Conservation (phyloP, 805 yeast species). For the Pichia exigua region DNA sequence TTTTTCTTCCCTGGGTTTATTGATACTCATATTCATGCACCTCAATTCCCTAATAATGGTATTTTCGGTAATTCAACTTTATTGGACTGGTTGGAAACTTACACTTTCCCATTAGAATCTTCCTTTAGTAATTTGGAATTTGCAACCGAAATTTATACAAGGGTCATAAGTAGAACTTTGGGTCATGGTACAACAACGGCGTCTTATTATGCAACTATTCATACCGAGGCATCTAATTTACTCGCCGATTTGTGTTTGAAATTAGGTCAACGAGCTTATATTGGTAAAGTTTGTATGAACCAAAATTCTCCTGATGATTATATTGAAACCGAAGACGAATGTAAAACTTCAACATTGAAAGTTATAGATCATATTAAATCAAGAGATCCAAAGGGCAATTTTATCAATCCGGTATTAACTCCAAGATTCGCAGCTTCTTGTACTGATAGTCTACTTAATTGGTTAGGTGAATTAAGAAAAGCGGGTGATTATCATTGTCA, state of each 20-base stretch:
- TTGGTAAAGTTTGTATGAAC: conserved; percentile 95
- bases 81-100: conserved; percentile 79
- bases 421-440: conserved; percentile 95
- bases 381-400: conserved; percentile 44
- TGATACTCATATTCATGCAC: conserved; percentile 80
- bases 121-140: conserved; percentile 44
- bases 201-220: conserved; percentile 85
- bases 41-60: conserved; percentile 76
- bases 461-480: conserved; percentile 54
- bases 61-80: conserved; percentile 80
- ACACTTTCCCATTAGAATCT: conserved; percentile 86
- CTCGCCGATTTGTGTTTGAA: conserved; percentile 64
- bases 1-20: conserved; percentile 81
- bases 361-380: conserved; percentile 49
- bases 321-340: conserved; percentile 45
- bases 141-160: conserved; percentile 58
- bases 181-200: conserved; percentile 86
- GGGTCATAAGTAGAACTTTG: conserved; percentile 64
- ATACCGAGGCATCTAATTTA: conserved; percentile 62
- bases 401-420: conserved; percentile 70
- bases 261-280: conserved; percentile 77
- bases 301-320: conserved; percentile 69
- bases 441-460: conserved; percentile 48
- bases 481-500: conserved; percentile 58
- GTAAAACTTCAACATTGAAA: conserved; percentile 44